Evolutionary conservation across 352 stramenopile species (phyloP), one percentile per base, ranked within the genome.

Genomic region (Globisporangium carolinianum): DNA sequence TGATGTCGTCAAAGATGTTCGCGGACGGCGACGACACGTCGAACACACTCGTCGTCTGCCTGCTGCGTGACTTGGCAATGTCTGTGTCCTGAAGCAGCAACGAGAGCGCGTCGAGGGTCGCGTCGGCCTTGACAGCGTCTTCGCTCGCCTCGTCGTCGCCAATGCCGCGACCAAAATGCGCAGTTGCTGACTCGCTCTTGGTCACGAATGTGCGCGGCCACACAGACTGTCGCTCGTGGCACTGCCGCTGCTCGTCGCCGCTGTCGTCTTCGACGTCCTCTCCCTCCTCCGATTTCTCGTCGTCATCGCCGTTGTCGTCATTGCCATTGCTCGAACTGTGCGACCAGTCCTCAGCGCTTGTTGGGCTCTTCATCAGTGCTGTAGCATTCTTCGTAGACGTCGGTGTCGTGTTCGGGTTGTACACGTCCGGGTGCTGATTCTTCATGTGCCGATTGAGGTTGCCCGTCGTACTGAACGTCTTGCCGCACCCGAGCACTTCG

Each of bases 401-500:
- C 36, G 55, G 47, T 12, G 55, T 48, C 6, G 46, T 36, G 46
- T 59, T 47, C 6, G 54, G 54, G 54, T 59, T 59, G 55, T 60
- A 60, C 18, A 55, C 24, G 24, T 47, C 48, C 3, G 55, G 36
- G 24, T 55, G 48, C 36, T 55, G 47, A 47, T 55, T 61, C 18
- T 55, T 49, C 56, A 50, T 77, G 50, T 81, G 74, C 14, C 71
- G 74, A 10, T 71, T 75, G 15, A 81, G 58, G 55, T 81, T 83
- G 42, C 74, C 74, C 17, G 69, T 72, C 36, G 74, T 83, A 53
- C 67, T 81, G 58, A 83, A 83, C 35, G 51, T 65, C 55, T 81
- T 83, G 53, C 72, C 62, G 32, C 71, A 83, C 7, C 64, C 62
- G n/a, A 24, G 48, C 39, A 74, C 65, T 12, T 55, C 59, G 57